Base-by-base conservation (phyloP, 306 rosid genomes). In the Cajanus cajan region DNA sequence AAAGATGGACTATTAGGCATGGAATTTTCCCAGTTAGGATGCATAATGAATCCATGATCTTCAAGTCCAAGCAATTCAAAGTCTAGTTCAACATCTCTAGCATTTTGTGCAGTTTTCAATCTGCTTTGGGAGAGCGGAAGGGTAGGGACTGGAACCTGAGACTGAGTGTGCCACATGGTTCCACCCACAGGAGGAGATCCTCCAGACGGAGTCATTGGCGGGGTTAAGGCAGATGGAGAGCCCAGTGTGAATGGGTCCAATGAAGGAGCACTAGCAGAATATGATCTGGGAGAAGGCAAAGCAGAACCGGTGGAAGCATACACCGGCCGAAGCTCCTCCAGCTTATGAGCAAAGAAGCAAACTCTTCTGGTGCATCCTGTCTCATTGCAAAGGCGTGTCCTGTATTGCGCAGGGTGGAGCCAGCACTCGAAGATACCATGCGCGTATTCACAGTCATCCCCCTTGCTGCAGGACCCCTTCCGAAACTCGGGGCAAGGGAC, bases 371-470 rank as follows among this genome's bases (percentile, higher is more conserved):
- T 76, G 81, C 98, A 94, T 21, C 86, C 87, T 2, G 82, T 82
- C 71, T 94, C 97, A 18, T 94, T 94, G 78, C 98, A 94, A 43
- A 94, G 91, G 43, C 97, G 90, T 5, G 98, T 94, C 19, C 96
- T 85, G 18, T 94, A 94, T 76, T 89, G 98, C 0, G 97, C 97
- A 69, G 98, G 98, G 80, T 94, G 98, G 69, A 94, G 97, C 98
- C 98, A 94, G 71, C 90, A 90, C 82, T 94, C 97, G 25, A 94
- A 94, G 67, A 91, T 91, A 37, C 98, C 97, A 82, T 94, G 98
- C 8, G 97, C 97, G 68, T 90, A 94, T 24, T 94, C 98, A 50
- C 98, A 94, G 61, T 86, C 68, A 81, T 94, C 98, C 9, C 96
- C 96, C 13, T 90, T 90, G 69, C 89, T 86, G 79, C 98, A 94